Evolutionary conservation across 139 green algal genomes (phyloP), one percentile per base, ranked within the genome.

Genomic region (Chlorella sorokiniana): DNA sequence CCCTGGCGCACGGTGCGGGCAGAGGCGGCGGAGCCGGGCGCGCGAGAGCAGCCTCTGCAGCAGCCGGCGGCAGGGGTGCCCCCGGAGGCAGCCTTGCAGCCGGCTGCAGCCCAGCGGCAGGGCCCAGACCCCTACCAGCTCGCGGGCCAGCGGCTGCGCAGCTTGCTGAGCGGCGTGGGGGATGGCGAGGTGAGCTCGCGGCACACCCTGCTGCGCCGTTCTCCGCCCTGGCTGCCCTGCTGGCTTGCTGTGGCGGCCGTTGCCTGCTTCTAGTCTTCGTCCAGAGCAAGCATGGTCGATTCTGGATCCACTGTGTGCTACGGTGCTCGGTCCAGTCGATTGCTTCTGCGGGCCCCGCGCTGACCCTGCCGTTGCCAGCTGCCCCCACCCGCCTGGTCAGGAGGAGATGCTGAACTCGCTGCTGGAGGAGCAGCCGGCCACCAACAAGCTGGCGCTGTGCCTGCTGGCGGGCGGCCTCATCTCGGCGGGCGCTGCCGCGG

Each of bases 161-260:
- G 31, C 45, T 37, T 88, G 41, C 35, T 88, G 35, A 37, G 25
- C 48, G 84, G 78, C 6, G 64, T 85, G 25, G 84, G 84, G 6
- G 84, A 85, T 63, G 84, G 84, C 25, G 84, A 88, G 64, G 84
- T 81, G 75, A 45, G 75, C 5, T 22, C 7, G n/a, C 4, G 59
- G 3, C 4, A 37, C 59, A n/a, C n/a, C n/a, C n/a, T n/a, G n/a
- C n/a, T n/a, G n/a, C n/a, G n/a, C n/a, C n/a, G n/a, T n/a, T n/a
- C n/a, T n/a, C n/a, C n/a, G n/a, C n/a, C n/a, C n/a, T n/a, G n/a
- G n/a, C n/a, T n/a, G n/a, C n/a, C n/a, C n/a, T n/a, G n/a, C n/a
- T n/a, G n/a, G n/a, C n/a, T n/a, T n/a, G n/a, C n/a, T n/a, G n/a
- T n/a, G n/a, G n/a, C n/a, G n/a, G n/a, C n/a, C n/a, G n/a, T n/a